Evolutionary conservation across 2,329 filamentous ascomycete genomes (phyloP), one percentile per base, ranked within the genome.

Genomic region (Tolypocladium inflatum): DNA sequence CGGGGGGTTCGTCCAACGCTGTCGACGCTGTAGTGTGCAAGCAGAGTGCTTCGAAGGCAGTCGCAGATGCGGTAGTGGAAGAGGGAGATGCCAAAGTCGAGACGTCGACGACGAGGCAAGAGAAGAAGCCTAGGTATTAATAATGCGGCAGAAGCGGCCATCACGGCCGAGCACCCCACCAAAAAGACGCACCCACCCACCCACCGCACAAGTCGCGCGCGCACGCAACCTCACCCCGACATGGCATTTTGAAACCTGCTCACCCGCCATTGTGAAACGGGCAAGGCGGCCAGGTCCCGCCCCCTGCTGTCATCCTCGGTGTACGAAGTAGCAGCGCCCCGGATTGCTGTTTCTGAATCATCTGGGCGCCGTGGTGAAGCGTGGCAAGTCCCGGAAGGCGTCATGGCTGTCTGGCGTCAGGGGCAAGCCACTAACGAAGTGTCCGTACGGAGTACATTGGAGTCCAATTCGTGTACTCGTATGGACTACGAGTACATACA

Each of bases 141-240:
- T 51, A 51, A 51, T 51, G 48, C 19, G 2, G 45, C 13, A 10
- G 43, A 30, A 10, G 3, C 2, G 23, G 45, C 23, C 45, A 10
- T 48, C 17, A 33, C 2, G 26, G 45, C 26, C 48, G n/a, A 35
- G 39, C n/a, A 17, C 56, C 39, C 57, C 53, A 54, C 54, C 43
- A 58, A 58, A 58, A 58, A 50, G 54, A 50, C 57, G 57, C 57
- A 56, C 33, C 35, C 26, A 30, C 33, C 35, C 26, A 30, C 26
- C 26, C 35, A 17, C 38, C 8, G 37, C 33, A 54, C 35, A 55
- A 30, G 52, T 13, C 37, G 53, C 21, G 13, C 21, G 35, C 21
- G 35, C 23, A 35, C 33, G 48, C 48, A 51, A 51, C 48, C 15
- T 33, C 26, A 17, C 30, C 10, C 26, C 57, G 17, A 33, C 45